These are phyloP conservation scores for Calonectria leucothoes DNA, from an alignment of 2,329 filamentous ascomycete species.

Conservation along the genomic window DNA sequence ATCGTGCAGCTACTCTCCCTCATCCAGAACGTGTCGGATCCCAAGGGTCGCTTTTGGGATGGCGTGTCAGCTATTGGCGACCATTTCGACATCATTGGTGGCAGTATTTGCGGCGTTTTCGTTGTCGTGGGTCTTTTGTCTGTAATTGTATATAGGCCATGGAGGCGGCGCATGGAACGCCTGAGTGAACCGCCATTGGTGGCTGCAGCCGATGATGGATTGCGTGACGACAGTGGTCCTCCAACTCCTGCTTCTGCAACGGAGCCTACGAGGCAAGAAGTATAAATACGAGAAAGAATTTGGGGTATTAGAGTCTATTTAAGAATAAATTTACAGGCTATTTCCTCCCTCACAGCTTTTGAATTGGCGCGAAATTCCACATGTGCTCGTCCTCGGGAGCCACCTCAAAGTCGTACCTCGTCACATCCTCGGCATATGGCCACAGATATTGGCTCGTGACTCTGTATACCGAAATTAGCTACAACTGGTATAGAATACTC, in stretches of 20 bases:
- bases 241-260: constrained; percentile 1
- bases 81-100: constrained; percentile 87
- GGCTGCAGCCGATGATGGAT: constrained; percentile 22
- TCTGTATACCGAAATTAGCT: constrained; percentile 44
- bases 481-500: neutral
- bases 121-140: constrained; percentile 80
- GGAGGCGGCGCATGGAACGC: constrained; percentile 67
- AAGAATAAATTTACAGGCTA: neutral
- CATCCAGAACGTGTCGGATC: constrained; percentile 79
- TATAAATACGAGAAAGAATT: neutral
- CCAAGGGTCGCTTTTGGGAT: constrained; percentile 87
- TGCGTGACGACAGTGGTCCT: constrained; percentile 12
- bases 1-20: constrained; percentile 85
- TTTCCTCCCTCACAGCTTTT: neutral
- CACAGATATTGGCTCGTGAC: constrained; percentile 63
- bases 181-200: constrained; percentile 28
- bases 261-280: neutral
- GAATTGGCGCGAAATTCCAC: constrained; percentile 26
- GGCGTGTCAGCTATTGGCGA: constrained; percentile 82
- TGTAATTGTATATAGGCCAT: constrained; percentile 81
- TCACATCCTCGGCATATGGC: constrained; percentile 64
- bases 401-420: constrained; percentile 66
- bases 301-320: neutral
- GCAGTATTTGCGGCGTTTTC: constrained; percentile 87
- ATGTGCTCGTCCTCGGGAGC: constrained; percentile 50